phyloP scores from a whole-genome alignment of 2,329 filamentous ascomycete species.

The Pezicula neosporulosa region DNA sequence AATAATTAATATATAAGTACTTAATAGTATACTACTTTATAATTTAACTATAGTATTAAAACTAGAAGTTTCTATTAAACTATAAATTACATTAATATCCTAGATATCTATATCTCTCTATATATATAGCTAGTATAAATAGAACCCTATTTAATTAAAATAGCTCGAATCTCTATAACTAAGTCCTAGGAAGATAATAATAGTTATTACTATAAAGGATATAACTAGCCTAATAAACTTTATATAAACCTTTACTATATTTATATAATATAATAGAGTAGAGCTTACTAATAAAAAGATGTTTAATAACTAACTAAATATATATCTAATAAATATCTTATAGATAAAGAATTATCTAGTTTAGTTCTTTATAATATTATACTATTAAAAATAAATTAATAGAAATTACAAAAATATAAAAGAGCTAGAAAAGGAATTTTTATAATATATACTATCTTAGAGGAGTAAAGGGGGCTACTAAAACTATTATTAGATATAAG shows the following conservation, averaged over 20 bases:
- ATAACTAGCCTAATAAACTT: background rate
- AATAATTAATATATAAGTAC: background rate
- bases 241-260: background rate
- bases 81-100: background rate
- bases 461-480: background rate
- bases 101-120: background rate
- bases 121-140: too few relatives aligned
- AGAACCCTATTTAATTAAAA: background rate
- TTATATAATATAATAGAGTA: background rate
- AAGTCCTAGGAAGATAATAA: too few relatives aligned
- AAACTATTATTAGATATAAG: background rate
- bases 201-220: background rate
- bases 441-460: background rate
- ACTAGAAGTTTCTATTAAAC: background rate
- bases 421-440: too few relatives aligned
- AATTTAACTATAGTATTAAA: background rate
- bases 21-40: too few relatives aligned
- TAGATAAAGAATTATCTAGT: background rate
- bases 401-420: background rate
- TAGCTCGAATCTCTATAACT: too few relatives aligned
- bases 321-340: background rate
- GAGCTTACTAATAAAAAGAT: background rate
- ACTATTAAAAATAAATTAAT: background rate
- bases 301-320: background rate
- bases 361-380: background rate